Conservation (phyloP, 2,329 filamentous ascomycete genomes). For the Thelonectria blattea region DNA sequence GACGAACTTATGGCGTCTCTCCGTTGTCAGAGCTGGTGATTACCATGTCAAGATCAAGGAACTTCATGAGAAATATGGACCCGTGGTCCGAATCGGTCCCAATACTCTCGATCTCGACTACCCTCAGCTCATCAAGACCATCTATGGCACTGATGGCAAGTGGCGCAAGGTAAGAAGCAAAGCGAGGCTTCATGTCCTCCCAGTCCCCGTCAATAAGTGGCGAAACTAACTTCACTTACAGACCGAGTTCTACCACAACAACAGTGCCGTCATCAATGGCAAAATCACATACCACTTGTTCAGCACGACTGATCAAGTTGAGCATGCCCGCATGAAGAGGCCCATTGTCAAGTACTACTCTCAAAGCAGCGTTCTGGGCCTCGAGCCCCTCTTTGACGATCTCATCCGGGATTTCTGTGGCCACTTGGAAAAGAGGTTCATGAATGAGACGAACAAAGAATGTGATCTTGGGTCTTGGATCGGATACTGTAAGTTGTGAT, state of each 20-base stretch:
- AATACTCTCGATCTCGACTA: constrained; percentile 46
- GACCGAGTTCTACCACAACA: constrained; percentile 34
- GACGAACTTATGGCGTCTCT: constrained; percentile 47
- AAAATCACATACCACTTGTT: constrained; percentile 36
- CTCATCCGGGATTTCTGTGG: constrained; percentile 36
- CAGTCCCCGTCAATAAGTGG: too few species aligned
- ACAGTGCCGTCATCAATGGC: constrained; percentile 33
- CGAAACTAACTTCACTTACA: neutral
- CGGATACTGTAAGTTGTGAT: constrained; percentile 18
- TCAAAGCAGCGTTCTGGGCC: constrained; percentile 22
- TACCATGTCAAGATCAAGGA: constrained; percentile 40
- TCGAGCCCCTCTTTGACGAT: constrained; percentile 38
- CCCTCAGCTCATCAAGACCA: constrained; percentile 44
- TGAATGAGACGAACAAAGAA: constrained; percentile 3
- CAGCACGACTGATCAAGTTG: constrained; percentile 29
- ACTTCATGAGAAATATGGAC: constrained; percentile 48
- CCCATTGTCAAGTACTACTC: constrained; percentile 41
- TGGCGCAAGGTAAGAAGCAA: constrained; percentile 39
- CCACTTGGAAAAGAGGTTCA: constrained; percentile 26
- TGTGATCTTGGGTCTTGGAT: constrained; percentile 27
- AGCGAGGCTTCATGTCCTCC: too few species aligned
- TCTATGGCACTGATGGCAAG: constrained; percentile 44
- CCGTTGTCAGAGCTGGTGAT: constrained; percentile 36
- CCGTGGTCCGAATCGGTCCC: constrained; percentile 48
- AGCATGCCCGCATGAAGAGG: constrained; percentile 31